phyloP scores from a whole-genome alignment of 164 flowering plant genomes.

The Aristolochia californica region DNA sequence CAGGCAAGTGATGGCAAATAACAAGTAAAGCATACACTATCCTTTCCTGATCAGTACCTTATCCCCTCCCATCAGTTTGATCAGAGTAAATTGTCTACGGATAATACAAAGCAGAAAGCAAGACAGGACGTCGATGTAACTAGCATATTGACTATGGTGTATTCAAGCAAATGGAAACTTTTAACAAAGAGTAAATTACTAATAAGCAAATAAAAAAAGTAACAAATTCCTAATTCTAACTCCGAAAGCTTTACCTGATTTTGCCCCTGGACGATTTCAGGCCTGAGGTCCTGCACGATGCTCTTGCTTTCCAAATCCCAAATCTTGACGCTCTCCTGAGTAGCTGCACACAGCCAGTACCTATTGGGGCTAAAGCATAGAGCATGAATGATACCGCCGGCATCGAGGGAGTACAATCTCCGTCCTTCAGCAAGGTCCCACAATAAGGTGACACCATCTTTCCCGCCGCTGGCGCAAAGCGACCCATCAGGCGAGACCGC shows the following conservation, averaged over 20 bases:
- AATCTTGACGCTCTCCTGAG: conserved; percentile 5
- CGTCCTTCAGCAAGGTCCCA: conserved; percentile 88
- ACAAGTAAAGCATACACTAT: too few relatives aligned
- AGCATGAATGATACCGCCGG: conserved; percentile 58
- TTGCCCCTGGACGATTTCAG: conserved; percentile 32
- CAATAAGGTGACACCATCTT: conserved; percentile 68
- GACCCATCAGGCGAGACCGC: conserved; percentile 82
- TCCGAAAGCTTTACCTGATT: conserved; percentile 7
- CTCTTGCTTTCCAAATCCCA: conserved; percentile 9
- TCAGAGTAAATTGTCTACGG: too few relatives aligned
- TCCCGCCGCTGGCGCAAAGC: conserved; percentile 79
- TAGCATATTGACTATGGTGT: too few relatives aligned
- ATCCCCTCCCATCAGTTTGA: too few relatives aligned
- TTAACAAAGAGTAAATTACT: too few relatives aligned
- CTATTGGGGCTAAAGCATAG: conserved; percentile 82
- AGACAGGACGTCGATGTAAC: too few relatives aligned
- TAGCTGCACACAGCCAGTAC: conserved; percentile 17
- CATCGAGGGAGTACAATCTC: conserved; percentile 60
- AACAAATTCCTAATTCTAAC: too few relatives aligned
- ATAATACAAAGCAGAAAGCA: too few relatives aligned
- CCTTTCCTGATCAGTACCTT: too few relatives aligned
- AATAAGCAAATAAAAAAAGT: too few relatives aligned
- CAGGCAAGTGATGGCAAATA: too few relatives aligned
- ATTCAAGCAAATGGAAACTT: too few relatives aligned
- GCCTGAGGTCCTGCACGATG: conserved; percentile 57